Percentiles rank a stretch among this genome's conserved stretches.
Evolutionary conservation across 805 yeast species (phyloP).

Genomic region (Ogataea chonburiensis): DNA sequence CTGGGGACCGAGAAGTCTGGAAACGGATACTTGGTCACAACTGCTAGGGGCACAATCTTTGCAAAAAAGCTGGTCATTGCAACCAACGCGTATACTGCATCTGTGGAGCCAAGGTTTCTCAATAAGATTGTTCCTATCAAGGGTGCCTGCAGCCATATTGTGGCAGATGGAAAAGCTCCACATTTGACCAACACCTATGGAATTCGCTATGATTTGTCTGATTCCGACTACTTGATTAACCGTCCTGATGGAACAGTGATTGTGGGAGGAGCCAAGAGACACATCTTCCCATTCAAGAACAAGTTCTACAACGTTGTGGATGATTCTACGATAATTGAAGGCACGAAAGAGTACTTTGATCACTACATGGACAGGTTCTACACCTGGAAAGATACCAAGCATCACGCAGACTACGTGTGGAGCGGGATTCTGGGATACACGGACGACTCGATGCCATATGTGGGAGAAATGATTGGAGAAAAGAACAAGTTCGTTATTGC

Average conservation of each 20-base stretch:
- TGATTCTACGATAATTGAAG: conserved; percentile 33
- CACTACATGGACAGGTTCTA: conserved; percentile 35
- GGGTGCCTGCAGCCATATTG: conserved; percentile 34
- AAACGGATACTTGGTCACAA: conserved; percentile 32
- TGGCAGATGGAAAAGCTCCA: conserved; percentile 27
- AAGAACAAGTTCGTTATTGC: conserved; percentile 40
- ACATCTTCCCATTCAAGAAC: conserved; percentile 27
- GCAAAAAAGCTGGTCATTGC: conserved; percentile 37
- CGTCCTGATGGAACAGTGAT: conserved; percentile 36
- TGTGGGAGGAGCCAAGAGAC: conserved; percentile 34
- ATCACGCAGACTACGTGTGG: conserved; percentile 37
- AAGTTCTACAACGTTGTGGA: conserved; percentile 35
- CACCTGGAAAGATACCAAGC: conserved; percentile 33
- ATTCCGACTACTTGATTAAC: conserved; percentile 37
- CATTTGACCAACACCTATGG: conserved; percentile 38
- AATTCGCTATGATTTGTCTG: conserved; percentile 24
- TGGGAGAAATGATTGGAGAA: conserved; percentile 36
- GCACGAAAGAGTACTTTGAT: conserved; percentile 26
- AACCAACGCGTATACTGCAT: conserved; percentile 37
- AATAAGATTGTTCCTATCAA: conserved; percentile 37
- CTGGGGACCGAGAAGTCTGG: conserved; percentile 22
- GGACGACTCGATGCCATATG: conserved; percentile 40
- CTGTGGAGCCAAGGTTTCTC: conserved; percentile 27
- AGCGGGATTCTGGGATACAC: conserved; percentile 49
- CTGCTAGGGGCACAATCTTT: conserved; percentile 27